Percentiles rank a stretch among this genome's conserved stretches.
phyloP scores from a whole-genome alignment of 495 filamentous ascomycete genomes.

The Tuber calosporum region DNA sequence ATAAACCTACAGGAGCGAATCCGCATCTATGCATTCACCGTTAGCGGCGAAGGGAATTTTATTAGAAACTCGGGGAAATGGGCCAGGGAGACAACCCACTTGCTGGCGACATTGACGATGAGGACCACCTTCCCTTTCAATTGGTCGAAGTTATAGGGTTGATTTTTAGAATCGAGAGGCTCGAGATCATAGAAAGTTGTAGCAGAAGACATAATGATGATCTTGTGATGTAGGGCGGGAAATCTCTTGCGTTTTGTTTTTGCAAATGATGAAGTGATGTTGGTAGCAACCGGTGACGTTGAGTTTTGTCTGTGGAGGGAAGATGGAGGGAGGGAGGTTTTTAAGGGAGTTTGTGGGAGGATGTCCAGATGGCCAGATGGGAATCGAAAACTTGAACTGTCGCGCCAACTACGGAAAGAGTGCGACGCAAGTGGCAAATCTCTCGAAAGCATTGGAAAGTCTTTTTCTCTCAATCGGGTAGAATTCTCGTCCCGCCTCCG shows the following conservation, averaged over 20 bases:
- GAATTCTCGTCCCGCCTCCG: neutral
- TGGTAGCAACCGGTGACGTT: neutral
- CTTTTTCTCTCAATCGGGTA: neutral
- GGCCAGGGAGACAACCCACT: conserved; percentile 44
- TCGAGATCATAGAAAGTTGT: conserved; percentile 89
- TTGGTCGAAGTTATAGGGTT: conserved; percentile 57
- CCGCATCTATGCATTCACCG: conserved; percentile 54
- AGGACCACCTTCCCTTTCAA: conserved; percentile 89
- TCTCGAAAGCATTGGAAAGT: neutral
- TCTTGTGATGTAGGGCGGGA: neutral
- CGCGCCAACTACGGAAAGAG: neutral
- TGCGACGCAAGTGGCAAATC: neutral
- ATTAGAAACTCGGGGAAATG: neutral
- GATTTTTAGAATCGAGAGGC: conserved; percentile 58
- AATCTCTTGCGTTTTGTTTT: neutral
- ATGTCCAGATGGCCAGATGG: neutral
- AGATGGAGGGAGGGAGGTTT: neutral
- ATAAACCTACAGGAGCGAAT: conserved; percentile 61
- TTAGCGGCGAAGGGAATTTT: conserved; percentile 2
- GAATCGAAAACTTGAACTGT: neutral
- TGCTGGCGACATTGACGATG: conserved; percentile 95
- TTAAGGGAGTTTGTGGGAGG: neutral
- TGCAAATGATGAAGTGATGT: conserved; percentile 6
- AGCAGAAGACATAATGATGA: conserved; percentile 69
- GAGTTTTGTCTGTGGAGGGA: neutral